These are phyloP conservation scores for Annona cherimola DNA, from an alignment of 164 flowering plant species.

Conservation along the genomic window DNA sequence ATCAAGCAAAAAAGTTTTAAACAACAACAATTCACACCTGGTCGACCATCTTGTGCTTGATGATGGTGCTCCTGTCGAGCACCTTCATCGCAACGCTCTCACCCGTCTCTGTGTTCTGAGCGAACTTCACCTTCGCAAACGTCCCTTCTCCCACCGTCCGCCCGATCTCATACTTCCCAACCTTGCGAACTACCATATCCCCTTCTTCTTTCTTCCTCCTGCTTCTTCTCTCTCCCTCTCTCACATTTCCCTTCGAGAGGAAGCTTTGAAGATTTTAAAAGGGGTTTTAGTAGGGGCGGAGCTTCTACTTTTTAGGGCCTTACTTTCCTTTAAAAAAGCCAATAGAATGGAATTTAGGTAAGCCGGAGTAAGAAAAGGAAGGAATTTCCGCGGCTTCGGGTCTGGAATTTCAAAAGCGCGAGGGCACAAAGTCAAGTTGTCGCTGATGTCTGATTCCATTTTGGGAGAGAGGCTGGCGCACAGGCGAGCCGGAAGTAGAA, in stretches of 20 bases:
- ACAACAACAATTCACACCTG: slow-evolving; percentile 47
- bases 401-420: background rate
- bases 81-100: slow-evolving; percentile 99
- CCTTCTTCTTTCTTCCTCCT: background rate
- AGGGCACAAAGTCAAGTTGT: background rate
- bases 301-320: background rate
- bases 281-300: background rate
- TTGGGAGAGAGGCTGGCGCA: background rate
- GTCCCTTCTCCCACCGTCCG: slow-evolving; percentile 98
- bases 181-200: slow-evolving; percentile 82
- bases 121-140: slow-evolving; percentile 97
- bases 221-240: background rate
- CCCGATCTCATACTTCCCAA: slow-evolving; percentile 95
- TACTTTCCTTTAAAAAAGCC: background rate
- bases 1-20: background rate
- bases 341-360: background rate
- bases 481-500: background rate
- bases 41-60: slow-evolving; percentile 97
- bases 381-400: background rate
- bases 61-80: slow-evolving; percentile 84
- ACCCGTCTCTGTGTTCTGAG: slow-evolving; percentile 98
- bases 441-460: background rate
- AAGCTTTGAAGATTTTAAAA: too few relatives aligned
- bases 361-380: background rate
- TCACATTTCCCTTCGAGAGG: background rate